Conservation (phyloP, 2,329 filamentous ascomycete species). For the Kalmusia sp. region DNA sequence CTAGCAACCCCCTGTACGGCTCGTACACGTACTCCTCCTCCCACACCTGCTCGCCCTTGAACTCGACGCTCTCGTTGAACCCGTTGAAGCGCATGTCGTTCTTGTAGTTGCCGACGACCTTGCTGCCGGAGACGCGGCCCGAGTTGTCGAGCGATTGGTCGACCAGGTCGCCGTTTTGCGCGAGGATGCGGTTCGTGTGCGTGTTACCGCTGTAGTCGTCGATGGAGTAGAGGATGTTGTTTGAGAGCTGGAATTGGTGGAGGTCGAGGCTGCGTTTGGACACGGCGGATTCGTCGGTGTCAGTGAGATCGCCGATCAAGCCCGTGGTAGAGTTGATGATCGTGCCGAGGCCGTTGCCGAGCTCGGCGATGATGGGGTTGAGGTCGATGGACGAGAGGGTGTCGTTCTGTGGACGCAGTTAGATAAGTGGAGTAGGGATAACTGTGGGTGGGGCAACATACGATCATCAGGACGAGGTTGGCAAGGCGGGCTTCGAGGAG, state of each 20-base stretch:
- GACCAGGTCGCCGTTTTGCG: constrained; percentile 62
- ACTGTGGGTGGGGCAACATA: not conserved
- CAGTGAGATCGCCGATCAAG: constrained; percentile 33
- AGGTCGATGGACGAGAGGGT: constrained; percentile 66
- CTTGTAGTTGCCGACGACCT: constrained; percentile 58
- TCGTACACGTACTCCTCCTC: constrained; percentile 63
- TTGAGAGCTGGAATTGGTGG: constrained; percentile 56
- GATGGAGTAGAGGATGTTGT: constrained; percentile 67
- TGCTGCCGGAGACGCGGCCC: constrained; percentile 54
- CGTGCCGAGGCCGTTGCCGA: constrained; percentile 58
- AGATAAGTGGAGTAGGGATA: not conserved
- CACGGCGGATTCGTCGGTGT: constrained; percentile 18
- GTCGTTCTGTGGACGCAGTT: constrained; percentile 47
- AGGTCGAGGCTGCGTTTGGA: constrained; percentile 40
- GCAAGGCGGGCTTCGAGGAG: constrained; percentile 65
- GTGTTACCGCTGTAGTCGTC: constrained; percentile 65
- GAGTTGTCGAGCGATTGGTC: constrained; percentile 63
- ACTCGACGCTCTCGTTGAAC: constrained; percentile 49
- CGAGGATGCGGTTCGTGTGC: constrained; percentile 63
- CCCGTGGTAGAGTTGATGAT: constrained; percentile 53
- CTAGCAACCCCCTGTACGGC: constrained; percentile 58
- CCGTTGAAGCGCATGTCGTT: constrained; percentile 64
- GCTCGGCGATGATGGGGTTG: constrained; percentile 65
- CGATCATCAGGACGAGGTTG: constrained; percentile 67
- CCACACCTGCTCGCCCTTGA: constrained; percentile 55